Base-by-base conservation (phyloP, 2,329 filamentous ascomycete genomes). In the Orbilia quercus region DNA sequence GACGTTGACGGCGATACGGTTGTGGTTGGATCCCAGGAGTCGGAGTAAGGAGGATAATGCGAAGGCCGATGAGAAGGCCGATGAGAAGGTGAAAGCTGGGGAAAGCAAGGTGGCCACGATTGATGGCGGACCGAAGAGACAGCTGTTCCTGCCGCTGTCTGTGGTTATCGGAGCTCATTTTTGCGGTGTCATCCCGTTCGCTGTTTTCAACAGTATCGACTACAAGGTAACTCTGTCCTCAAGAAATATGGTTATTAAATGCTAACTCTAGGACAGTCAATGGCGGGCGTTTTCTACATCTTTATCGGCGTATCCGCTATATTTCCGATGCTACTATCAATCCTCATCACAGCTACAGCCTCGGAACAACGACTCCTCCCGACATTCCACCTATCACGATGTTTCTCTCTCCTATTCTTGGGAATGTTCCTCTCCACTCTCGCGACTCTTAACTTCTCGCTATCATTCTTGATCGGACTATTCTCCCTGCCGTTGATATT, bases 361-460 rank as follows among this genome's bases (percentile, higher is more conserved):
- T 22, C 81, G 82, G 73, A 85, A 80, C 78, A 81, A 80, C 22
- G 87, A 88, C 1, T 88, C 87, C 0, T 76, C 80, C 2, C 91
- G 93, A 79, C 89, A 78, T 88, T 90, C 78, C 86, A 88, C 51
- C 86, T 97, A 57, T 88, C 92, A 75, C 93, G 96, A 80, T 95
- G 90, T 67, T 92, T 98, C 83, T 96, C 92, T 4, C 87, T 98
- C n/a, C 87, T 99, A 11, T 84, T 96, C 7, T 86, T 98, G 0
- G 95, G 95, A 77, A 91, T 97, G 83, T 93, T 92, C 78, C 88
- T 99, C 75, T 93, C 93, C 11, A 90, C 93, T 0, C 89, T 99
- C 11, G 94, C 95, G 1, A 99, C 94, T 0, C 86, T 99, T 57
- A 99, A 99, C 82, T 99, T 99, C 84, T 92, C 90, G 1, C 88